Conservation (phyloP, 2,329 filamentous ascomycete species). For the Metarhizium album region DNA sequence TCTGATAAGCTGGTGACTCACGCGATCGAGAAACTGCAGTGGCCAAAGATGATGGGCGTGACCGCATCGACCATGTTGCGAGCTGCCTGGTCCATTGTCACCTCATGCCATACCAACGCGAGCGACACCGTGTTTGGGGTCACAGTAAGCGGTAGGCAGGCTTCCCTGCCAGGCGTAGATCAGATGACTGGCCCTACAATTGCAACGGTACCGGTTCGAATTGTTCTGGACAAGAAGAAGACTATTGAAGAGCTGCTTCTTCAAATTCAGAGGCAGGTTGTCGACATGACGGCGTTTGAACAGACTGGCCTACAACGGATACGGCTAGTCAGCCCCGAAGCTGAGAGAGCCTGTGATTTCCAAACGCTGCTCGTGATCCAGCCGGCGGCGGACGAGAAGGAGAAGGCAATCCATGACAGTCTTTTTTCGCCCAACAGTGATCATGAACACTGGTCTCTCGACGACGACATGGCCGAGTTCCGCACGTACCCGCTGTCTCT, state of each 20-base stretch:
- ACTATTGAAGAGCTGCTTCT: constrained; percentile 9
- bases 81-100: constrained; percentile 22
- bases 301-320: constrained; percentile 16
- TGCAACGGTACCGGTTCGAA: constrained; percentile 14
- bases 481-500: constrained; percentile 2
- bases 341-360: constrained; percentile 10
- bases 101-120: constrained; percentile 23
- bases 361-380: constrained; percentile 9
- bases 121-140: constrained; percentile 20
- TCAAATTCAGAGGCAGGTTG: constrained; percentile 13
- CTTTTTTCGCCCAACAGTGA: background rate
- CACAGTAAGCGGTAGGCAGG: constrained; percentile 17
- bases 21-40: constrained; percentile 5
- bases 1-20: constrained; percentile 1
- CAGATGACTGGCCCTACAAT: constrained; percentile 17
- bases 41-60: constrained; percentile 10
- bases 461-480: constrained; percentile 2
- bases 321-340: constrained; percentile 13
- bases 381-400: constrained; percentile 1
- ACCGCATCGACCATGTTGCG: constrained; percentile 15
- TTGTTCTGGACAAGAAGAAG: constrained; percentile 6
- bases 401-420: background rate
- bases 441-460: background rate
- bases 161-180: constrained; percentile 15
- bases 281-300: constrained; percentile 16